These are phyloP conservation scores for Dactylellina sp. DNA, from an alignment of 2,329 filamentous ascomycete genomes.

Conservation along the genomic window DNA sequence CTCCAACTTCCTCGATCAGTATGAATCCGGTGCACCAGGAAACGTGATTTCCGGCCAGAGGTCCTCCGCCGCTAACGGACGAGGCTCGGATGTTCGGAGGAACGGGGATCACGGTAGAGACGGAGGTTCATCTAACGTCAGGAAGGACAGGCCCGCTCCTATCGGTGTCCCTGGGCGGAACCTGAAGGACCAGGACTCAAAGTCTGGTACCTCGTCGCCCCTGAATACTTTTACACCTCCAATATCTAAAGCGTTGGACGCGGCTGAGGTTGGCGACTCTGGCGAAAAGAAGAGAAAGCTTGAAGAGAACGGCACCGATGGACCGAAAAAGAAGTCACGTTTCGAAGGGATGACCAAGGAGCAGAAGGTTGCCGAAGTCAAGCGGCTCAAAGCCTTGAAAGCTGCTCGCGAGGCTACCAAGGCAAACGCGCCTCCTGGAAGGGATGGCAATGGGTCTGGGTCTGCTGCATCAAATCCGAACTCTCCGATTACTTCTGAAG, in stretches of 20 bases:
- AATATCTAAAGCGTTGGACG: conserved; percentile 50
- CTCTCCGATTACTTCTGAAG: conserved; percentile 48
- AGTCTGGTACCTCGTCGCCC: conserved; percentile 40
- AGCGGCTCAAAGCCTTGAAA: conserved; percentile 53
- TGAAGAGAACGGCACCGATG: conserved; percentile 38
- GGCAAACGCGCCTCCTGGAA: conserved; percentile 23
- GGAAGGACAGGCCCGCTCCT: conserved; percentile 50
- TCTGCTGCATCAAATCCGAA: conserved; percentile 54
- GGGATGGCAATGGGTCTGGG: conserved; percentile 52
- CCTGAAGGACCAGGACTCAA: conserved; percentile 24
- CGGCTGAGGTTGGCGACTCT: conserved; percentile 30
- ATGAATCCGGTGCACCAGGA: conserved; percentile 23
- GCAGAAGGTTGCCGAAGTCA: conserved; percentile 52
- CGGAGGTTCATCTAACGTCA: conserved; percentile 25
- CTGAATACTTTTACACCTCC: conserved; percentile 54
- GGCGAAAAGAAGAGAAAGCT: conserved; percentile 48
- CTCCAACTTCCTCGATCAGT: conserved; percentile 39
- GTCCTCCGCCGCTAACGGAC: conserved; percentile 42
- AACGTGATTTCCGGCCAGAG: conserved; percentile 6
- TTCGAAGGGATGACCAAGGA: conserved; percentile 58
- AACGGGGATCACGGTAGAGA: conserved; percentile 37
- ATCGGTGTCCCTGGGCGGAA: conserved; percentile 49
- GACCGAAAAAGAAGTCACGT: conserved; percentile 55
- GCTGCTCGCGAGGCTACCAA: conserved; percentile 47
- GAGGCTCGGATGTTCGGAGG: conserved; percentile 42